Conservation (phyloP, 306 rosid genomes). For the Arachis stenosperma region DNA sequence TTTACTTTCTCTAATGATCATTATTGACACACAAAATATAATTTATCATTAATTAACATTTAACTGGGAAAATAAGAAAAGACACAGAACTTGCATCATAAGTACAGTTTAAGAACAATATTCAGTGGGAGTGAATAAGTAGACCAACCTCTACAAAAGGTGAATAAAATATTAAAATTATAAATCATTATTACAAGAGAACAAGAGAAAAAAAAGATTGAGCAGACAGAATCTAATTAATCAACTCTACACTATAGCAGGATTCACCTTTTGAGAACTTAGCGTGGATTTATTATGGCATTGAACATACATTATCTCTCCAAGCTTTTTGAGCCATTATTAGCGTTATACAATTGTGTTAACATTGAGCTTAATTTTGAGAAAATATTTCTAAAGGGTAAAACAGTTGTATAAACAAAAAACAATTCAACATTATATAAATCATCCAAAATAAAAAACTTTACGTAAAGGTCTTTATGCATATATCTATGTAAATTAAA, state of each 20-base stretch:
- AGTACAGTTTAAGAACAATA: conserved; percentile 9
- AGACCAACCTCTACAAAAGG: conserved; percentile 28
- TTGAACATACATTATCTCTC: conserved; percentile 44
- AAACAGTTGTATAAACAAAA: too few species aligned
- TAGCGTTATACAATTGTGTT: conserved; percentile 38
- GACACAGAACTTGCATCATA: conserved; percentile 6
- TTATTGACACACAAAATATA: neutral
- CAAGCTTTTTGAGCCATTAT: conserved; percentile 32
- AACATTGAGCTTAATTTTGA: neutral
- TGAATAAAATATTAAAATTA: neutral
- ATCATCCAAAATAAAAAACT: too few species aligned
- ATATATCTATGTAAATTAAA: too few species aligned
- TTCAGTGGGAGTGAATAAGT: neutral
- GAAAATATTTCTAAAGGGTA: too few species aligned
- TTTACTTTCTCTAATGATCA: neutral
- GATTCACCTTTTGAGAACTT: conserved; percentile 51
- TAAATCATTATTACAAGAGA: neutral
- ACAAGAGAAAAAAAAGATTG: conserved; percentile 25
- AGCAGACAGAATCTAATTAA: conserved; percentile 47
- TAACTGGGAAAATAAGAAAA: neutral
- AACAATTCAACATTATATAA: too few species aligned
- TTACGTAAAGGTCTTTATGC: too few species aligned
- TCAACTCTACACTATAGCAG: conserved; percentile 50
- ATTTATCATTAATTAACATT: too few species aligned
- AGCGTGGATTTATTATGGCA: conserved; percentile 50